Conservation (phyloP, 2,329 filamentous ascomycete species). For the Colletotrichum costaricense region DNA sequence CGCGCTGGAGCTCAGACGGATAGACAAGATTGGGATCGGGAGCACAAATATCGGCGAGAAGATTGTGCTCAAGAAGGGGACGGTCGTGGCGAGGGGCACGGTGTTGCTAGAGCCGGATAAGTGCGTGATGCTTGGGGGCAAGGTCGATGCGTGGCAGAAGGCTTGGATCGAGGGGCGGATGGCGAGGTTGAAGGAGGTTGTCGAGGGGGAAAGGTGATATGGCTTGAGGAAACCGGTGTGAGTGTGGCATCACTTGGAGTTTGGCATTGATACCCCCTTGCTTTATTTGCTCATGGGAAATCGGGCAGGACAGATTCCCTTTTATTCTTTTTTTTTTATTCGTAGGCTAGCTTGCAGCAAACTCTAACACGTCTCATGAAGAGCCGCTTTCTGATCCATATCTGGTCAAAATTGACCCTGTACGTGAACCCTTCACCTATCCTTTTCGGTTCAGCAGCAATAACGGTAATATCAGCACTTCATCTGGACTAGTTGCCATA, state of each 20-base stretch:
- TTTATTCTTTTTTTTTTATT: not conserved
- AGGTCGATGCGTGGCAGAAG: conserved; percentile 83
- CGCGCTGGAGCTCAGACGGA: conserved; percentile 76
- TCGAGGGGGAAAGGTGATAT: conserved; percentile 50
- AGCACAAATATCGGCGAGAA: conserved; percentile 84
- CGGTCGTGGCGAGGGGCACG: conserved; percentile 78
- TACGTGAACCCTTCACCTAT: not conserved
- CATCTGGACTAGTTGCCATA: conserved; percentile 26
- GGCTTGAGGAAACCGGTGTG: not conserved
- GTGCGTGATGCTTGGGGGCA: conserved; percentile 85
- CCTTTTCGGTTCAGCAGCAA: not conserved
- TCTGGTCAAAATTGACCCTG: not conserved
- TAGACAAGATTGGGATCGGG: conserved; percentile 73
- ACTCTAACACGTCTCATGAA: not conserved
- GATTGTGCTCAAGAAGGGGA: conserved; percentile 74
- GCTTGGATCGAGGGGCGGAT: conserved; percentile 81
- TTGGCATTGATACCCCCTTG: conserved; percentile 27
- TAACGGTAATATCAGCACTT: not conserved
- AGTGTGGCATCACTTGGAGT: conserved; percentile 15
- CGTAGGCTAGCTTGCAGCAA: not conserved
- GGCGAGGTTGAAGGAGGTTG: conserved; percentile 71
- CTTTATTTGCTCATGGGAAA: not conserved
- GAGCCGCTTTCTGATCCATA: not conserved
- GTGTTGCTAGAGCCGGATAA: conserved; percentile 79
- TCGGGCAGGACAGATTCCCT: not conserved